These are phyloP conservation scores for Exophiala viscosa DNA, from an alignment of 2,329 filamentous ascomycete genomes.

Conservation along the genomic window DNA sequence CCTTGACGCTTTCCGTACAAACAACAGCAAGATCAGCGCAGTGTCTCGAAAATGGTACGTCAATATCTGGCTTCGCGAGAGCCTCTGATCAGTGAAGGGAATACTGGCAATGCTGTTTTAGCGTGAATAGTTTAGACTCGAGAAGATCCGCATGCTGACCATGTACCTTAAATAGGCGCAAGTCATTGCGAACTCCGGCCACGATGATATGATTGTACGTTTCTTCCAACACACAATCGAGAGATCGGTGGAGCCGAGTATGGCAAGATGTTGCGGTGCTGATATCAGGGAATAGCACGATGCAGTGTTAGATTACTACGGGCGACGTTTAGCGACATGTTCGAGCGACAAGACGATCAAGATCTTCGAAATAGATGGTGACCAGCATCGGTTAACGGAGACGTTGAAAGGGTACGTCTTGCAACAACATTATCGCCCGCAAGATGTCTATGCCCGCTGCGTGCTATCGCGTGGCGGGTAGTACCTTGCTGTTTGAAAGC, in stretches of 20 bases:
- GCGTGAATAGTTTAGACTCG: neutral
- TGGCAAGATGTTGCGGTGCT: neutral
- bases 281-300: conserved; percentile 72
- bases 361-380: conserved; percentile 96
- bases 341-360: conserved; percentile 98
- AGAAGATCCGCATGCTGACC: neutral
- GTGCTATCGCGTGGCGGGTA: neutral
- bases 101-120: neutral
- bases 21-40: neutral
- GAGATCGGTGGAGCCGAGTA: neutral
- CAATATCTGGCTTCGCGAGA: neutral
- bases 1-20: neutral
- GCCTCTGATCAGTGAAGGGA: neutral
- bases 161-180: conserved; percentile 54
- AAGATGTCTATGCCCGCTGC: conserved; percentile 29
- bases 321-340: conserved; percentile 90
- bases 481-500: neutral
- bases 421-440: neutral
- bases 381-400: conserved; percentile 82
- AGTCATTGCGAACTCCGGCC: conserved; percentile 78
- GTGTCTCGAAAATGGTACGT: conserved; percentile 15
- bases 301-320: conserved; percentile 98
- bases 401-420: conserved; percentile 79
- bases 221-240: conserved; percentile 5
- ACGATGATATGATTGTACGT: conserved; percentile 99